Percentiles rank a stretch among this genome's conserved stretches.
phyloP scores from a whole-genome alignment of 352 stramenopile species.

The Pythium folliculosum region DNA sequence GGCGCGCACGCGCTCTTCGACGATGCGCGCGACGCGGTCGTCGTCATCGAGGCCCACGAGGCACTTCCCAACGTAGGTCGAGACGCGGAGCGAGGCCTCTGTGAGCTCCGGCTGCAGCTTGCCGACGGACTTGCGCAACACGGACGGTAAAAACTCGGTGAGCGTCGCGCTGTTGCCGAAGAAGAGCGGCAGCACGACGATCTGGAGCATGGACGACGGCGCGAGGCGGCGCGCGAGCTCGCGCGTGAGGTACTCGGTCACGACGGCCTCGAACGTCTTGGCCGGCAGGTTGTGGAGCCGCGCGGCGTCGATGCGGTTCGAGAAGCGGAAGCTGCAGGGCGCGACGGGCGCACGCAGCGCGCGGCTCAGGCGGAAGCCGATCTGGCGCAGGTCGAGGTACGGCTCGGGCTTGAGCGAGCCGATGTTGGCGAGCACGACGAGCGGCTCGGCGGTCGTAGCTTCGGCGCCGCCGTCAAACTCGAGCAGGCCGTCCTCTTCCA shows the following conservation, averaged over 20 bases:
- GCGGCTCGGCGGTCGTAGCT: constrained; percentile 12
- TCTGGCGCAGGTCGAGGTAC: constrained; percentile 73
- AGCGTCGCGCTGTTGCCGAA: constrained; percentile 77
- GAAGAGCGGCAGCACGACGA: constrained; percentile 79
- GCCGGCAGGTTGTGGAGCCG: constrained; percentile 66
- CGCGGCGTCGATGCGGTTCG: constrained; percentile 58
- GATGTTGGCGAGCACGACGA: constrained; percentile 75
- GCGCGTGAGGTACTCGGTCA: constrained; percentile 45
- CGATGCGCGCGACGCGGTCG: constrained; percentile 62
- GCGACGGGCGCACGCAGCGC: constrained; percentile 53
- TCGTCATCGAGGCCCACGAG: constrained; percentile 60
- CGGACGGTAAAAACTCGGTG: constrained; percentile 71
- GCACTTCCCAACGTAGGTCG: constrained; percentile 48
- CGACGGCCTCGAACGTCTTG: constrained; percentile 65
- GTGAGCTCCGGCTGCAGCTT: background rate
- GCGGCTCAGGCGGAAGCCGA: constrained; percentile 67
- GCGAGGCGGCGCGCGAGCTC: constrained; percentile 14
- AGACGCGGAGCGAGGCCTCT: constrained; percentile 3
- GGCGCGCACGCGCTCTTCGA: constrained; percentile 51
- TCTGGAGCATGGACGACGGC: constrained; percentile 14
- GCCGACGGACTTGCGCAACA: constrained; percentile 53
- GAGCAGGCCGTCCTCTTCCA: constrained; percentile 62
- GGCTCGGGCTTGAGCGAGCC: constrained; percentile 69
- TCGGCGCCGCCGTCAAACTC: constrained; percentile 5
- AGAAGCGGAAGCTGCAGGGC: constrained; percentile 80